Base-by-base conservation (phyloP, 306 rosid genomes). In the Cicer cuneatum region DNA sequence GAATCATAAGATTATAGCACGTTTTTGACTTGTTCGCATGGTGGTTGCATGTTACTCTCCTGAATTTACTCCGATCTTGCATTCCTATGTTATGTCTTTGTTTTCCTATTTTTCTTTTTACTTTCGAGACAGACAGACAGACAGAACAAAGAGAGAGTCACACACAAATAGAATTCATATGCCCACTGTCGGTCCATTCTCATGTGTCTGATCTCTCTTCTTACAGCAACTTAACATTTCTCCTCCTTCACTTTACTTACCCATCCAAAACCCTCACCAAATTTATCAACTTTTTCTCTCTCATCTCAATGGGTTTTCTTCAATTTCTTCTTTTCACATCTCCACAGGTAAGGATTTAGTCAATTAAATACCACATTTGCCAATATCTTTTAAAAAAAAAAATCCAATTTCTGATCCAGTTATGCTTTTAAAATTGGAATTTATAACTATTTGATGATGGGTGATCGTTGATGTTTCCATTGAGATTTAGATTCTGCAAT, bases 231-330 rank as follows among this genome's bases (percentile, higher is more conserved):
- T 65, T 8, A 8, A 4, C 61, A 38, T 62, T 62, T 39, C 46
- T 14, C 15, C 24, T 35, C 21, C 13, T 62, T n/a, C 4, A 19
- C 65, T 29, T 68, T 49, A 35, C 71, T 29, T 37, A 48, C 60
- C 73, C 59, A 40, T 56, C 60, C 63, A 62, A 69, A 72, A 33
- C 66, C 53, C 60, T 49, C 49, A 7, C 65, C 0, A 58, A 66
- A 47, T 45, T 56, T 53, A 7, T 51, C 51, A 2, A 57, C 69
- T 74, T 75, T 79, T 24, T n/a, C 7, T 8, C 47, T 24, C 66
- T 49, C 14, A 69, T 37, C 77, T 62, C 33, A 51, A 54, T 71
- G 81, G 66, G 72, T 13, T 13, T 75, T 75, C 68, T 66, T 49
- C 68, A 51, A 49, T 66, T 77, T 63, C 81, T 61, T 73, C 45